These are phyloP conservation scores for Boeremia exigua DNA, from an alignment of 2,329 filamentous ascomycete genomes.

Conservation along the genomic window DNA sequence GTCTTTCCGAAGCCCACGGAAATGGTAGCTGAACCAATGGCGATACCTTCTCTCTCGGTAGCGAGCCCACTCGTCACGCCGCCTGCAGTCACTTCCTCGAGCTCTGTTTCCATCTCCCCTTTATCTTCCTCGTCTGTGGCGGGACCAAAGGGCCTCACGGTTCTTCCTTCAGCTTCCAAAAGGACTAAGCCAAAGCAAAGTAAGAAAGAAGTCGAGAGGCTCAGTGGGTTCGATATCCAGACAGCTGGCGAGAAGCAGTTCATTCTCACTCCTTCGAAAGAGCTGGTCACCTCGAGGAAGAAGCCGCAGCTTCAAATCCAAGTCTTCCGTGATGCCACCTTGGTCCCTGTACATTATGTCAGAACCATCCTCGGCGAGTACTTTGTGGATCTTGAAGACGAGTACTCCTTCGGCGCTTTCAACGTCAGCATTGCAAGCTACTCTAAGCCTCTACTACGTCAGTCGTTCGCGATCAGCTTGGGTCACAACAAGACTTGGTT, in stretches of 20 bases:
- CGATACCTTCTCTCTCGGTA: constrained; percentile 1
- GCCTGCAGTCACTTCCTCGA: constrained; percentile 12
- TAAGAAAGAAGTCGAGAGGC: constrained; percentile 33
- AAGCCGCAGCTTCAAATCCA: constrained; percentile 58
- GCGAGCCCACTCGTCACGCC: background rate
- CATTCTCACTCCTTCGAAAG: constrained; percentile 57
- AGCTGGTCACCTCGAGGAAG: constrained; percentile 48
- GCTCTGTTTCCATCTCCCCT: background rate
- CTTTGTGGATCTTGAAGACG: constrained; percentile 56
- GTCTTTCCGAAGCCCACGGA: constrained; percentile 17
- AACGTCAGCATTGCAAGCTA: constrained; percentile 55
- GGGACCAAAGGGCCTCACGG: constrained; percentile 15
- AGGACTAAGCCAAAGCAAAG: constrained; percentile 14
- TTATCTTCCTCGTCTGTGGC: constrained; percentile 7
- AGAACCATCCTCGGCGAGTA: constrained; percentile 62
- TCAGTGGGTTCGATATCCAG: constrained; percentile 58
- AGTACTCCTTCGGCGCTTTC: constrained; percentile 57
- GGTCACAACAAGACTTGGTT: constrained; percentile 41
- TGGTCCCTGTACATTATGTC: constrained; percentile 54
- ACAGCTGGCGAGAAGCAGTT: constrained; percentile 62
- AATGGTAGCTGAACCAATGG: constrained; percentile 4
- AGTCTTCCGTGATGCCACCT: constrained; percentile 52
- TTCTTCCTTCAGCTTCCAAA: constrained; percentile 23
- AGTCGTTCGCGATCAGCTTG: constrained; percentile 42
- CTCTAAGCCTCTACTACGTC: constrained; percentile 46